These are phyloP conservation scores for Notholithocarpus densiflorus DNA, from an alignment of 306 rosid genomes.

Conservation along the genomic window DNA sequence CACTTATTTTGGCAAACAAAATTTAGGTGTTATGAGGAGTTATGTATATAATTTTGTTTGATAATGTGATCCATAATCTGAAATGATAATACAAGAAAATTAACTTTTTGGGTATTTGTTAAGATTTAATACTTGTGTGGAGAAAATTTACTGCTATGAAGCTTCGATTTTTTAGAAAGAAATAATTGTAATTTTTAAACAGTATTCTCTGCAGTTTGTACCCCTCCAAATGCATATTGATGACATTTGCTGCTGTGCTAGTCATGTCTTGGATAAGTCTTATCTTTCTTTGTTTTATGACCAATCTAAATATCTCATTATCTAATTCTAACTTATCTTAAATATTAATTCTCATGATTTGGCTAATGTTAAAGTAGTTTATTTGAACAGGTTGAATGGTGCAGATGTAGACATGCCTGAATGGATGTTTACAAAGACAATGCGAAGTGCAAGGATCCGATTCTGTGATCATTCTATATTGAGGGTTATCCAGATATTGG, in stretches of 20 bases:
- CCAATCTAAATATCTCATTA: conserved; percentile 11
- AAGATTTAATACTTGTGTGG: neutral
- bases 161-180: neutral
- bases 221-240: conserved; percentile 9
- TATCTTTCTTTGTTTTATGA: conserved; percentile 5
- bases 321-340: conserved; percentile 7
- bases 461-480: conserved; percentile 78
- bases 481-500: conserved; percentile 78
- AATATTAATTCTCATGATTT: conserved; percentile 17
- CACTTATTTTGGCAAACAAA: neutral
- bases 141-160: neutral
- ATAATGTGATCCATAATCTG: neutral
- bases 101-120: neutral
- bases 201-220: neutral
- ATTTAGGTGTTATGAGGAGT: neutral
- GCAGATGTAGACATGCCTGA: conserved; percentile 79
- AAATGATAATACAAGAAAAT: neutral
- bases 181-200: neutral
- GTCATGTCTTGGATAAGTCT: neutral
- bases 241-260: conserved; percentile 4
- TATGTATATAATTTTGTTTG: neutral
- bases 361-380: conserved; percentile 24
- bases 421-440: conserved; percentile 88
- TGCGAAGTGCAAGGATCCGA: conserved; percentile 83
- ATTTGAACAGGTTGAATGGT: conserved; percentile 80